Evolutionary conservation across 331 rosid species (phyloP).

Genomic region (Pyrus hybrid): DNA sequence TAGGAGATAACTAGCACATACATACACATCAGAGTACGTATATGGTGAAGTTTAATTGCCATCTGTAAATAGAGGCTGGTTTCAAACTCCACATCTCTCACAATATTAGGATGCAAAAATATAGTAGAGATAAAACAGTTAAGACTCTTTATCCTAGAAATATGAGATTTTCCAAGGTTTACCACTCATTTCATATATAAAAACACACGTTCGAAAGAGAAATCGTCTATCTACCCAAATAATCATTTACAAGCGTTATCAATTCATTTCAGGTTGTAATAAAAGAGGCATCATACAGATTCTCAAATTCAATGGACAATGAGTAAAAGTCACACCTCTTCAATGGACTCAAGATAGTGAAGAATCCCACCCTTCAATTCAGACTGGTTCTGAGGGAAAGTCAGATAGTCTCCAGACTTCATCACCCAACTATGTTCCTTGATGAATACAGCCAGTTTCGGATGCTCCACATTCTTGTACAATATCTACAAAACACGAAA

Average conservation of each 20-base stretch:
- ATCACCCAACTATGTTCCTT: conserved; percentile 69
- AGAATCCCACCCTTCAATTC: conserved; percentile 73
- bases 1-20: not conserved
- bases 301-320: not conserved
- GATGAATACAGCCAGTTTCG: conserved; percentile 69
- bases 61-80: not conserved
- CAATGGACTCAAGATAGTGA: conserved; percentile 89
- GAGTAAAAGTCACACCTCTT: conserved; percentile 54
- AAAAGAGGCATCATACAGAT: not conserved
- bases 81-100: not conserved
- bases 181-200: not conserved
- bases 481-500: conserved; percentile 59
- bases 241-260: not conserved
- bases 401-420: conserved; percentile 64
- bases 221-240: not conserved
- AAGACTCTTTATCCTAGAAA: not conserved
- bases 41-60: not conserved
- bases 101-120: not conserved
- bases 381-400: conserved; percentile 73
- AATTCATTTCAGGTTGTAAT: not conserved
- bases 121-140: not conserved
- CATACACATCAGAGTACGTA: not conserved
- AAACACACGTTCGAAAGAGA: not conserved
- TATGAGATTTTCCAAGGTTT: not conserved
- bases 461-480: conserved; percentile 87